These are phyloP conservation scores for Tolypocladium tundrense DNA, from an alignment of 2,329 filamentous ascomycete species.

Conservation along the genomic window DNA sequence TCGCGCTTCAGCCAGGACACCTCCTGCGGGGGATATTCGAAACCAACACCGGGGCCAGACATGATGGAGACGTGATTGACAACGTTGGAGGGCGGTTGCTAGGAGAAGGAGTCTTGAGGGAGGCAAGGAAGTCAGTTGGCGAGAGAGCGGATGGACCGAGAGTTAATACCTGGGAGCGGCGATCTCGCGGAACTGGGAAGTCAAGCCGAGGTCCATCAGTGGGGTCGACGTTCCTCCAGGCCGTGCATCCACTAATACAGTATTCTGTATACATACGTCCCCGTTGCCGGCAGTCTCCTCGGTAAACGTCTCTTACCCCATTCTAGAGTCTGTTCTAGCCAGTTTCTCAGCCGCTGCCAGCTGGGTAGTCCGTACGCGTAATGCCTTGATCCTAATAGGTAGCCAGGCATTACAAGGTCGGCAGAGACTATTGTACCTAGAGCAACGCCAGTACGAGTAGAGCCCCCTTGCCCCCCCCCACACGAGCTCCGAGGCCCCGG, in stretches of 20 bases:
- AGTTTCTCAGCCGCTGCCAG: not conserved
- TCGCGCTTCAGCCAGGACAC: conserved; percentile 86
- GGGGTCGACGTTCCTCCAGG: not conserved
- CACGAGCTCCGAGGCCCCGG: not conserved
- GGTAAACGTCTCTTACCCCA: not conserved
- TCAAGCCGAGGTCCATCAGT: not conserved
- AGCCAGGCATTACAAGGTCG: not conserved
- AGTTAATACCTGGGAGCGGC: not conserved
- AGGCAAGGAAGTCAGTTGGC: not conserved
- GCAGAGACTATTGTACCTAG: not conserved
- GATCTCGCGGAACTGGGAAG: not conserved
- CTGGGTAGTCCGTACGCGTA: not conserved
- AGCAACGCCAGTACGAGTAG: not conserved
- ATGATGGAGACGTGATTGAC: conserved; percentile 8
- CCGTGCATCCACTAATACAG: not conserved
- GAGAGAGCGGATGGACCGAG: not conserved
- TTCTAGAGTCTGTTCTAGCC: not conserved
- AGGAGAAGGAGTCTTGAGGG: not conserved
- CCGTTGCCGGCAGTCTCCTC: not conserved
- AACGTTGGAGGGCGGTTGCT: not conserved
- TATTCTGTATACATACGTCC: not conserved
- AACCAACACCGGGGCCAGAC: conserved; percentile 53
- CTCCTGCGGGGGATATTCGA: conserved; percentile 65
- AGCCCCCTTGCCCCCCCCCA: not conserved
- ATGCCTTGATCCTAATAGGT: not conserved